Conservation (phyloP, 768 basidiomycete species). For the Mrakia hoshinonis region DNA sequence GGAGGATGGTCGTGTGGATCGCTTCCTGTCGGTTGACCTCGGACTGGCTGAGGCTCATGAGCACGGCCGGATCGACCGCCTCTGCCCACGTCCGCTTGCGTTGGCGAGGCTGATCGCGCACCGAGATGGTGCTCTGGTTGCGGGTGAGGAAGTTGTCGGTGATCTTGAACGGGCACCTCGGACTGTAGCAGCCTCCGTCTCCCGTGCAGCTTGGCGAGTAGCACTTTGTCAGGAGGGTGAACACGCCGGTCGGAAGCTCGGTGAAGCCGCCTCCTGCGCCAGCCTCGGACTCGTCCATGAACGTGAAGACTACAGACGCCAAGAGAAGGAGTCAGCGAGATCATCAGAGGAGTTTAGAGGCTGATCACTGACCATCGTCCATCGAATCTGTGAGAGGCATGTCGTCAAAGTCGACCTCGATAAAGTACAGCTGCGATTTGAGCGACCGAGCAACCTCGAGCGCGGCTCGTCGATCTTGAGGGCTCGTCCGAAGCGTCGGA, state of each 20-base stretch:
- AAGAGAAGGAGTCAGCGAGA: neutral
- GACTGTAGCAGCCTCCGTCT: conserved; percentile 70
- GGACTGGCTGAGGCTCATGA: conserved; percentile 60
- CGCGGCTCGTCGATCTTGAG: conserved; percentile 71
- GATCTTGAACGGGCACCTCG: conserved; percentile 49
- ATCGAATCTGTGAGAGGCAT: conserved; percentile 73
- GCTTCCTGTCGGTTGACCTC: conserved; percentile 66
- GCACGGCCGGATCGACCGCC: conserved; percentile 63
- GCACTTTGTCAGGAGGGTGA: conserved; percentile 81
- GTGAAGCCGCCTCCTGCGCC: conserved; percentile 34
- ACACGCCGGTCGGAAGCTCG: conserved; percentile 76
- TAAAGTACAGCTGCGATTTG: conserved; percentile 88
- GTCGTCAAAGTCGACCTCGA: conserved; percentile 91
- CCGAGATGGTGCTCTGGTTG: conserved; percentile 9
- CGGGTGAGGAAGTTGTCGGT: conserved; percentile 13
- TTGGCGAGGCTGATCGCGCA: conserved; percentile 19
- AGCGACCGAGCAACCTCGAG: conserved; percentile 80
- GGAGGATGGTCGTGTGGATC: conserved; percentile 72
- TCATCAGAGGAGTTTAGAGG: too few relatives aligned
- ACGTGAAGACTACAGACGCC: conserved; percentile 60
- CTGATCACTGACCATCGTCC: conserved; percentile 58
- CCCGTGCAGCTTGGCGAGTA: conserved; percentile 81
- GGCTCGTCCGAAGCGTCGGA: conserved; percentile 65
- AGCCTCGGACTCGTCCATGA: conserved; percentile 60
- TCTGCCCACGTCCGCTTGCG: conserved; percentile 54